Percentiles rank a stretch among this genome's conserved stretches.
These are phyloP conservation scores for Obba rivulosa DNA, from an alignment of 768 basidiomycete species.

Conservation along the genomic window DNA sequence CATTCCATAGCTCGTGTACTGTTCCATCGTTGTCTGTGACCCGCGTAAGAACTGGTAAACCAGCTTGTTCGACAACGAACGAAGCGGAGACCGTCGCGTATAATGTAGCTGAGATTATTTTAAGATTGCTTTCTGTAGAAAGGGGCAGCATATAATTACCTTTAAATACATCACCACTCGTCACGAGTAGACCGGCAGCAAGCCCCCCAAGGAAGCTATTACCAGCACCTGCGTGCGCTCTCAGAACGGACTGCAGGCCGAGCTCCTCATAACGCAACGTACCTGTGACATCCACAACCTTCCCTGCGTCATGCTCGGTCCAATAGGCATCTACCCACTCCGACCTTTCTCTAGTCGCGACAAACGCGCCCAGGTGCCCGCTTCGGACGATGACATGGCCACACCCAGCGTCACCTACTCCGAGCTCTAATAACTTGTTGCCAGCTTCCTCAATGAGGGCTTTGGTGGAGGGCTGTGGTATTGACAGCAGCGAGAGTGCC, in stretches of 20 bases:
- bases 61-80: constrained; percentile 76
- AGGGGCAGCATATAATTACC: constrained; percentile 37
- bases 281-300: constrained; percentile 83
- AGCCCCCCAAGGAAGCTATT: constrained; percentile 86
- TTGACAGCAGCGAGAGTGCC: constrained; percentile 61
- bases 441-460: constrained; percentile 64
- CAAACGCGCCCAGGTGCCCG: constrained; percentile 67
- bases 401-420: constrained; percentile 41
- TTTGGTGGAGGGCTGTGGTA: constrained; percentile 43
- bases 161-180: constrained; percentile 54
- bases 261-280: constrained; percentile 8
- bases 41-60: constrained; percentile 52
- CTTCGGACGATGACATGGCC: constrained; percentile 73
- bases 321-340: constrained; percentile 79
- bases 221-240: constrained; percentile 63
- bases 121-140: constrained; percentile 2
- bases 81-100: constrained; percentile 80
- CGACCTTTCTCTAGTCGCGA: constrained; percentile 38
- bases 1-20: constrained; percentile 56
- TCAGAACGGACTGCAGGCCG: not conserved
- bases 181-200: constrained; percentile 60
- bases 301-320: constrained; percentile 37
- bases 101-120: constrained; percentile 46
- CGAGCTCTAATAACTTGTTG: constrained; percentile 51
- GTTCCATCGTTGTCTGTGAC: constrained; percentile 12